A percentile compares a stretch with the other conserved stretches of the same genome.
Evolutionary conservation across 2,329 filamentous ascomycete species (phyloP).

Genomic region (Tolypocladium amazonense): DNA sequence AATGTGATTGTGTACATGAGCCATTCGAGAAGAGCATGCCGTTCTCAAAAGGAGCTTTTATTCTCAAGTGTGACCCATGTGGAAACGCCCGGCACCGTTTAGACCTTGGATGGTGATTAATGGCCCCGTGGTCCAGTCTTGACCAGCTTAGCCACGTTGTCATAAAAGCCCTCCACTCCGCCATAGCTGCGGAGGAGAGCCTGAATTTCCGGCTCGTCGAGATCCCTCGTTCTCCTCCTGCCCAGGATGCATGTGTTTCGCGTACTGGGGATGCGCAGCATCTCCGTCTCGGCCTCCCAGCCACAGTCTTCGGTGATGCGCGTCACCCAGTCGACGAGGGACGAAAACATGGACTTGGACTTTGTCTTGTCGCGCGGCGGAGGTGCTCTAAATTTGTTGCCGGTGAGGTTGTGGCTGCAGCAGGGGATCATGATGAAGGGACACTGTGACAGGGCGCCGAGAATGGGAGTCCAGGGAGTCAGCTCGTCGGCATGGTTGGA

Average conservation of each 20-base stretch:
- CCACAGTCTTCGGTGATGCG: conserved; percentile 61
- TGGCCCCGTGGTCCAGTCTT: conserved; percentile 32
- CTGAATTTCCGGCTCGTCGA: conserved; percentile 26
- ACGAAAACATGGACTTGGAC: conserved; percentile 64
- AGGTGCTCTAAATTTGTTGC: conserved; percentile 60
- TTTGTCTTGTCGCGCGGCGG: conserved; percentile 39
- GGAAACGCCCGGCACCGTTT: too few species aligned
- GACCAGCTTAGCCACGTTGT: conserved; percentile 52
- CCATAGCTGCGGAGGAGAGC: conserved; percentile 39
- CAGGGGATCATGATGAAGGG: conserved; percentile 93
- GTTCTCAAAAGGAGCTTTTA: too few species aligned
- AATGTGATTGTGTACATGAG: neutral
- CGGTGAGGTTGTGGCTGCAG: conserved; percentile 80
- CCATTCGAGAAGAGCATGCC: neutral
- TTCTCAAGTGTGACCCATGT: too few species aligned
- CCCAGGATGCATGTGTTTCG: conserved; percentile 77
- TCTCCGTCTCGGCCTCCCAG: conserved; percentile 69
- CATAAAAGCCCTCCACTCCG: conserved; percentile 45
- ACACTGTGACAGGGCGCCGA: conserved; percentile 63
- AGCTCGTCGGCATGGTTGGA: conserved; percentile 97
- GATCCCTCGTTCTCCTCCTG: conserved; percentile 27
- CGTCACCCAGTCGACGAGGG: conserved; percentile 69
- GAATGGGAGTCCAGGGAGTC: conserved; percentile 87
- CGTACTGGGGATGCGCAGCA: conserved; percentile 85
- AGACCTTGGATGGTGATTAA: conserved; percentile 10